Evolutionary conservation across 2,329 filamentous ascomycete species (phyloP), one percentile per base, ranked within the genome.

Genomic region (Albophoma yamanashiensis): DNA sequence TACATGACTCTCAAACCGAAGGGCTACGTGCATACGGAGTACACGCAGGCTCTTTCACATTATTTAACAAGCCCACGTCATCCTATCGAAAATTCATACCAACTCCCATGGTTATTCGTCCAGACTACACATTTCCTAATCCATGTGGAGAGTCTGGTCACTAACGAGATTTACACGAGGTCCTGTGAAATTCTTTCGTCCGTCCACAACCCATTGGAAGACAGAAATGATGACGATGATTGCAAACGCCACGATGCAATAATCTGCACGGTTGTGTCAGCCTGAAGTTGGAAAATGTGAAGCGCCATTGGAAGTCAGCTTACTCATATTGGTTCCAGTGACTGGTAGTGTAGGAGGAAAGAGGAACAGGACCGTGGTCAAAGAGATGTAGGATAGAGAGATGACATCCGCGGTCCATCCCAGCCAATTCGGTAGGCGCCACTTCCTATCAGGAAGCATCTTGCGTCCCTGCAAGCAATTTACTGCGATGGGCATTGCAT

Each of bases 331-430:
- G 64, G 76, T 83, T 2, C 81, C 80, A 0, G 82, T 83, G 0
- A 87, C 85, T 0, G 86, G 87, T 3, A 86, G 66, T 0, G 77
- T 79, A 0, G 88, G 87, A 1, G 88, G 88, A 68, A 91, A 89
- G 38, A 90, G 75, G 71, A 91, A 91, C 0, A 91, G 77, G 0
- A 91, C 83, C 0, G 86, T 89, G 0, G 87, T 90, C 6, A 91
- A 73, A 11, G 82, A 71, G 2, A 87, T 83, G 67, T 88, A 91
- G 0, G 75, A 76, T 25, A 91, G 73, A 1, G 87, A 87, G 36
- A 70, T 64, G 8, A 66, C 64, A 45, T 76, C 70, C 1, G 63
- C 61, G 0, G 64, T 68, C 75, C 75, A 77, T 8, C 75, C 75
- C 1, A 75, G 62, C 66, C 68, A 71, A 6, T 57, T 58, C 0